Evolutionary conservation across 139 green algal genomes (phyloP).

Genomic region (Tetraselmis chui): DNA sequence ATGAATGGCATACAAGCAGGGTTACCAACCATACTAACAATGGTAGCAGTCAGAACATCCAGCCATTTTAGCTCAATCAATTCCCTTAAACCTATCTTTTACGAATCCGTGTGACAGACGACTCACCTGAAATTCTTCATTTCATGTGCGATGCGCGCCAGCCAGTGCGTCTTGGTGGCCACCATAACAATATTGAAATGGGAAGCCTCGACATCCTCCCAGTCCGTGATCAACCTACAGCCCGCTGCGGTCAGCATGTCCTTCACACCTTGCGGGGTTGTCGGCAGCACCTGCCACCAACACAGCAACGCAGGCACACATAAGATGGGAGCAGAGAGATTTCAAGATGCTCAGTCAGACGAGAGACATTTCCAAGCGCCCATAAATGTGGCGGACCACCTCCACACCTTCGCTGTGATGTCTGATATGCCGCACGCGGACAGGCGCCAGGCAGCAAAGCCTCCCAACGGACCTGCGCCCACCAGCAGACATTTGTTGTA

Average conservation of each 20-base stretch:
- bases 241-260: neutral
- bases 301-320: too few relatives aligned
- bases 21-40: too few relatives aligned
- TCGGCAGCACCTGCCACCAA: neutral
- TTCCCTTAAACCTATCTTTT: too few relatives aligned
- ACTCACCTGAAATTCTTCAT: neutral
- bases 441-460: neutral
- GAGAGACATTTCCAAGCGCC: too few relatives aligned
- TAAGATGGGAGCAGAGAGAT: too few relatives aligned
- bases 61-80: too few relatives aligned
- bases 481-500: neutral
- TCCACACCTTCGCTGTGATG: neutral
- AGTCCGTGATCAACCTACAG: neutral
- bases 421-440: neutral
- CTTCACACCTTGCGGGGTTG: neutral
- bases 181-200: neutral
- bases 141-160: neutral
- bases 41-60: too few relatives aligned
- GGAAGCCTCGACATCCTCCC: neutral
- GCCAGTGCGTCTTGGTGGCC: neutral
- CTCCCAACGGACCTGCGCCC: neutral
- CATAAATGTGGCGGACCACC: too few relatives aligned
- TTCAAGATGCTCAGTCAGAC: too few relatives aligned
- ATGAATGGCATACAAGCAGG: too few relatives aligned
- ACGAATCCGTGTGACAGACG: too few relatives aligned